These are phyloP conservation scores for Fusarium staphyleae DNA, from an alignment of 2,329 filamentous ascomycete species.

Conservation along the genomic window DNA sequence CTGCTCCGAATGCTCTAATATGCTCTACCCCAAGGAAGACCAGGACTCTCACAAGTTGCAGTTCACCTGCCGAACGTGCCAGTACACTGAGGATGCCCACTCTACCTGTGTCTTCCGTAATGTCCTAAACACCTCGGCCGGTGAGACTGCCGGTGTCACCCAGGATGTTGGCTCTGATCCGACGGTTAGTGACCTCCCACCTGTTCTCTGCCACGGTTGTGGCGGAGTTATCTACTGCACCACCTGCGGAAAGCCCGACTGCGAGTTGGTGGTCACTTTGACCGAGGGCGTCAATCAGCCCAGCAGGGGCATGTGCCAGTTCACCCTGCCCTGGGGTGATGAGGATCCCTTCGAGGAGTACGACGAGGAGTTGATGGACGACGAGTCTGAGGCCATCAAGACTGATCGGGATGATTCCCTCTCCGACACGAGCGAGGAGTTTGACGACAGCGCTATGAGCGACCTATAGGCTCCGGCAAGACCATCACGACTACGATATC, in stretches of 20 bases:
- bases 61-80: slow-evolving; percentile 95
- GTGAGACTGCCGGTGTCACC: slow-evolving; percentile 95
- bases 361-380: slow-evolving; percentile 49
- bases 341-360: slow-evolving; percentile 49
- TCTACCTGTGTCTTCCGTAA: slow-evolving; percentile 96
- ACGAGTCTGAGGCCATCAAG: slow-evolving; percentile 28
- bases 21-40: slow-evolving; percentile 97
- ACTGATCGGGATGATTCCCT: slow-evolving; percentile 29
- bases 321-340: slow-evolving; percentile 40
- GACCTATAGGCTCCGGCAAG: slow-evolving; percentile 23
- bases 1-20: slow-evolving; percentile 98
- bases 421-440: slow-evolving; percentile 36
- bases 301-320: slow-evolving; percentile 44
- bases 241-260: slow-evolving; percentile 46
- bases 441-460: slow-evolving; percentile 36
- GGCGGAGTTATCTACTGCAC: slow-evolving; percentile 54
- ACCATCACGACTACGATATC: slow-evolving; percentile 10
- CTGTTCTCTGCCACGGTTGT: slow-evolving; percentile 56
- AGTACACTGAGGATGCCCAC: slow-evolving; percentile 84
- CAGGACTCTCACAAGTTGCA: slow-evolving; percentile 81
- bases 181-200: slow-evolving; percentile 80
- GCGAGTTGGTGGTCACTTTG: slow-evolving; percentile 32
- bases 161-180: slow-evolving; percentile 97
- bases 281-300: slow-evolving; percentile 27
- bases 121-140: slow-evolving; percentile 86